phyloP scores from a whole-genome alignment of 768 basidiomycete species.

The Lyophyllum decastes region DNA sequence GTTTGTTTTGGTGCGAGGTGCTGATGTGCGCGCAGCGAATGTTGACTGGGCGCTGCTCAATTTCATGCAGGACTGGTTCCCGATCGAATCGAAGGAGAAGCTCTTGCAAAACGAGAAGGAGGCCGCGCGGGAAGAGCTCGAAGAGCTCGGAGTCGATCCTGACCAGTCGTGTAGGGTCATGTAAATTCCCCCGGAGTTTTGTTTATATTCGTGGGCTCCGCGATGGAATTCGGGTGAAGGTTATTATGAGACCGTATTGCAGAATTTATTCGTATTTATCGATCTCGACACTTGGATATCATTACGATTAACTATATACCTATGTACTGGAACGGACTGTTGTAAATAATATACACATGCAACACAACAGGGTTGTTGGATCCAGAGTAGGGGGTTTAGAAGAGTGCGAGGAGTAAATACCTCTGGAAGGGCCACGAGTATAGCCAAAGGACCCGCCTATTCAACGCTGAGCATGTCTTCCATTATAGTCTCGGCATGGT shows the following conservation, averaged over 20 bases:
- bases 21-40: slow-evolving; percentile 49
- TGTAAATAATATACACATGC: background rate
- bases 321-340: background rate
- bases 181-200: background rate
- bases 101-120: slow-evolving; percentile 75
- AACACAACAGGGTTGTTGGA: too few relatives aligned
- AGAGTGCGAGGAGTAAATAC: background rate
- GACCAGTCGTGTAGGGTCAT: slow-evolving; percentile 24
- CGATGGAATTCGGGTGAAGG: too few relatives aligned
- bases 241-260: too few relatives aligned
- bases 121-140: slow-evolving; percentile 65
- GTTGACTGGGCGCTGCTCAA: slow-evolving; percentile 79
- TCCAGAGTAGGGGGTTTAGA: too few relatives aligned
- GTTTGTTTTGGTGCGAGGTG: background rate
- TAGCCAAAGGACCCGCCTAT: background rate
- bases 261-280: background rate
- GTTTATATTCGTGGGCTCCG: too few relatives aligned
- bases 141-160: slow-evolving; percentile 63
- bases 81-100: slow-evolving; percentile 76
- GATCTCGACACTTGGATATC: background rate
- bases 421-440: too few relatives aligned
- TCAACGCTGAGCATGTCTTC: slow-evolving; percentile 14
- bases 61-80: slow-evolving; percentile 94
- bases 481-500: slow-evolving; percentile 48
- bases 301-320: background rate